Percentiles rank a stretch among this genome's conserved stretches.
Conservation (phyloP, 345 rosid genomes). For the Arabidopsis suecica region DNA sequence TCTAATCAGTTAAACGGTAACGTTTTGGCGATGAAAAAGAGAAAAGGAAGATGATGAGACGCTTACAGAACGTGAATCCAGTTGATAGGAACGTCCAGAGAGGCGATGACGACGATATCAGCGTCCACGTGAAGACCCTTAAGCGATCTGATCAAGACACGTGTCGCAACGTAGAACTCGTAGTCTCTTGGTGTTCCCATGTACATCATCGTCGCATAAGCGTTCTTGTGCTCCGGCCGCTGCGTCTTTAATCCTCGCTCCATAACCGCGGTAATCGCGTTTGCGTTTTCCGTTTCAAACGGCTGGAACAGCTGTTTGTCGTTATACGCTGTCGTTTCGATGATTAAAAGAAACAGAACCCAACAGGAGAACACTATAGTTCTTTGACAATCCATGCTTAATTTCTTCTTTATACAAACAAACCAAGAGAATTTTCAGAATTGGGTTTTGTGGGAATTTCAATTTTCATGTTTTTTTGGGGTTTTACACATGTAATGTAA, state of each 20-base stretch:
- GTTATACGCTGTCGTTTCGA: slow-evolving; percentile 16
- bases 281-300: slow-evolving; percentile 25
- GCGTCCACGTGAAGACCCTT: slow-evolving; percentile 67
- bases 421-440: background rate
- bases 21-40: background rate
- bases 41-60: slow-evolving; percentile 5
- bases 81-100: slow-evolving; percentile 82
- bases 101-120: slow-evolving; percentile 95
- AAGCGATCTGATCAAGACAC: slow-evolving; percentile 92
- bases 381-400: slow-evolving; percentile 25
- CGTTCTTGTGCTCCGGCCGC: slow-evolving; percentile 62
- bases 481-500: background rate
- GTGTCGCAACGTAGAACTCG: slow-evolving; percentile 92
- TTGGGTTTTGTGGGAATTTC: slow-evolving; percentile 1
- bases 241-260: slow-evolving; percentile 30
- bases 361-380: slow-evolving; percentile 4
- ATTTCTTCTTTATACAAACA: background rate
- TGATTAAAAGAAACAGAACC: slow-evolving; percentile 24
- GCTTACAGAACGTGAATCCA: slow-evolving; percentile 87
- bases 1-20: background rate
- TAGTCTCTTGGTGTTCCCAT: slow-evolving; percentile 99
- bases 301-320: slow-evolving; percentile 30
- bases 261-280: slow-evolving; percentile 25
- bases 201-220: slow-evolving; percentile 98
- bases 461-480: background rate